Conservation (phyloP, 2,329 filamentous ascomycete species). For the Thelonectria rubi region DNA sequence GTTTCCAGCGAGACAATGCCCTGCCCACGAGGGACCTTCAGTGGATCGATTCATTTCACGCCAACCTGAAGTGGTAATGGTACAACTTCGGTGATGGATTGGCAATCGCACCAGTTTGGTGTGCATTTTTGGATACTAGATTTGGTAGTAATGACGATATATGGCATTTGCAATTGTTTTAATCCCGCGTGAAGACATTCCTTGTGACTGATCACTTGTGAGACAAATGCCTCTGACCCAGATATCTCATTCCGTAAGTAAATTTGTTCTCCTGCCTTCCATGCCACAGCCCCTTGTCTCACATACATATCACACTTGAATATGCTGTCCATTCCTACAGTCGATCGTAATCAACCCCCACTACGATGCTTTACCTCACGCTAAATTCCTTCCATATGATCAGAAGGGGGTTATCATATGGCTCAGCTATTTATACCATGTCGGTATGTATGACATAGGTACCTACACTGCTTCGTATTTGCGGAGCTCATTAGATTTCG, state of each 20-base stretch:
- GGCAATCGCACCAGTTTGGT: slow-evolving; percentile 16
- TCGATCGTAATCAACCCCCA: no score
- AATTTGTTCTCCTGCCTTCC: no score
- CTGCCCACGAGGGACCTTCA: slow-evolving; percentile 1
- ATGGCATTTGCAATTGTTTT: background rate
- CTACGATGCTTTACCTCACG: no score
- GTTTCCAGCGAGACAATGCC: background rate
- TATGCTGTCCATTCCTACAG: no score
- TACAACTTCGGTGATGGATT: slow-evolving; percentile 16
- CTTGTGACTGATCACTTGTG: no score
- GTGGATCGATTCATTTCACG: slow-evolving; percentile 19
- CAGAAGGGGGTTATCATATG: no score
- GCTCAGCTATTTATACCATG: no score
- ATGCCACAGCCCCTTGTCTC: background rate
- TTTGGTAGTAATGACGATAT: slow-evolving; percentile 17
- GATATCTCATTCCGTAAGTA: background rate
- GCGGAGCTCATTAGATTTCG: no score
- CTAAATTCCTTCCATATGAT: no score
- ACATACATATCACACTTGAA: background rate
- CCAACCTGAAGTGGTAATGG: slow-evolving; percentile 14
- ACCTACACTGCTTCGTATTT: no score
- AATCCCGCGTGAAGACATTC: background rate
- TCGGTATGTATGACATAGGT: no score
- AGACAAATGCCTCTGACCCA: no score
- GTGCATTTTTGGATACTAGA: slow-evolving; percentile 17